Conservation (phyloP, 495 filamentous ascomycete species). For the Articulospora tetracladia region DNA sequence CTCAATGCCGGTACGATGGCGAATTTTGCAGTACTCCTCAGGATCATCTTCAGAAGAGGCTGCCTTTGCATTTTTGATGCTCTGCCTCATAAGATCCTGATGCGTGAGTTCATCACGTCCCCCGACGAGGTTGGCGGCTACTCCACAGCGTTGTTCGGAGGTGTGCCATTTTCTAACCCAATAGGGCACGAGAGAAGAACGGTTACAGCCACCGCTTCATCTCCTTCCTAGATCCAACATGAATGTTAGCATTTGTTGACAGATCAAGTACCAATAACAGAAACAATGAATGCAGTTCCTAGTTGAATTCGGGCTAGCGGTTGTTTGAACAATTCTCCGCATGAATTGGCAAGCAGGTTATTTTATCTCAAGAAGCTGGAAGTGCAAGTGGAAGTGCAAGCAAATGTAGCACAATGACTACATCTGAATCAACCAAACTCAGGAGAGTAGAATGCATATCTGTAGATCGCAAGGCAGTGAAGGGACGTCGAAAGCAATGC, state of each 20-base stretch:
- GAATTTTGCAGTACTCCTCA: constrained; percentile 41
- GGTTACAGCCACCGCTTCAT: constrained; percentile 47
- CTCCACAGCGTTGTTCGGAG: constrained; percentile 24
- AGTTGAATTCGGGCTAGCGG: too few species aligned
- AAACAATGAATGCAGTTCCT: too few species aligned
- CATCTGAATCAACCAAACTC: too few species aligned
- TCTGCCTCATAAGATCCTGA: neutral
- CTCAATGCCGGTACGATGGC: constrained; percentile 47
- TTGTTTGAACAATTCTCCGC: too few species aligned
- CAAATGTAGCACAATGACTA: too few species aligned
- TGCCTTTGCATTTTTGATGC: neutral
- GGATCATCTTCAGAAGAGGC: constrained; percentile 7
- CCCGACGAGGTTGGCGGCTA: constrained; percentile 12
- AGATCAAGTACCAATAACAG: too few species aligned
- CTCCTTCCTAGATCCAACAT: constrained; percentile 30
- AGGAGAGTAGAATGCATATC: too few species aligned
- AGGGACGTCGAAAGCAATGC: too few species aligned
- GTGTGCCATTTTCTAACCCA: constrained; percentile 42
- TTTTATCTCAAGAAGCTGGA: too few species aligned
- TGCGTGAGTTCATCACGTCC: constrained; percentile 10
- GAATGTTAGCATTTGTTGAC: neutral
- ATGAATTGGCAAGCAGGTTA: too few species aligned
- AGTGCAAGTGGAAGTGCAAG: too few species aligned
- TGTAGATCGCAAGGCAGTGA: too few species aligned
- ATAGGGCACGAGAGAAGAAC: constrained; percentile 45